These are phyloP conservation scores for Pichia sp. DNA, from an alignment of 1,139 yeast genomes.

Conservation along the genomic window DNA sequence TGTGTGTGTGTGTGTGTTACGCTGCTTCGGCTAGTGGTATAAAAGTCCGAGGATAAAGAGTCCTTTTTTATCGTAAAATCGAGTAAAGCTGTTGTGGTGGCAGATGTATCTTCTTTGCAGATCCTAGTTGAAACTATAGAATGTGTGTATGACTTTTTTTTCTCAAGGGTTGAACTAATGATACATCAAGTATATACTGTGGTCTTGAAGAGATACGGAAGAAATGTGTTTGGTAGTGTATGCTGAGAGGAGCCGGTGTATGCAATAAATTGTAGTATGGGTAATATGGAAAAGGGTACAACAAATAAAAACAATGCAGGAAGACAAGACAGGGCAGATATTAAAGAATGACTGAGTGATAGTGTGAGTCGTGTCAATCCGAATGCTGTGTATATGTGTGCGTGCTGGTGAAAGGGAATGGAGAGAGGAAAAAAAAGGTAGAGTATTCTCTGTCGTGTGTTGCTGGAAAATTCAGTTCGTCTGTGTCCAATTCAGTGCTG, in stretches of 20 bases:
- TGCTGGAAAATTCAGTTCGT: too few relatives aligned
- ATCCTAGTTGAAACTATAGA: not conserved
- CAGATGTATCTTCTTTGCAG: not conserved
- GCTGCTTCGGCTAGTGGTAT: not conserved
- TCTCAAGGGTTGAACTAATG: not conserved
- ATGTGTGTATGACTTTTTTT: not conserved
- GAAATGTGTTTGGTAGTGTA: not conserved
- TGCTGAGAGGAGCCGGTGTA: not conserved
- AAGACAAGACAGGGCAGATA: not conserved
- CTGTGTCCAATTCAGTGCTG: not conserved
- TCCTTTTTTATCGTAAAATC: not conserved
- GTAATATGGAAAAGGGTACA: not conserved
- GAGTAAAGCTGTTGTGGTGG: not conserved
- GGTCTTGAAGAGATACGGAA: not conserved
- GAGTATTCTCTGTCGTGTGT: not conserved
- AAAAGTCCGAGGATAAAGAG: not conserved
- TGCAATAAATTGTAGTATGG: not conserved
- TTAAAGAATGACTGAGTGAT: not conserved
- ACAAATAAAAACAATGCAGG: not conserved
- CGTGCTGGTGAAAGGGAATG: too few relatives aligned
- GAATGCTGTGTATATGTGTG: not conserved
- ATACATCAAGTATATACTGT: not conserved
- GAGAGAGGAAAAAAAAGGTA: not conserved
- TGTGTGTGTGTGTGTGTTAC: not conserved
- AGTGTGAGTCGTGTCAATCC: too few relatives aligned